Evolutionary conservation across 139 green algal species (phyloP).

Genomic region (Nannochloris sp.): DNA sequence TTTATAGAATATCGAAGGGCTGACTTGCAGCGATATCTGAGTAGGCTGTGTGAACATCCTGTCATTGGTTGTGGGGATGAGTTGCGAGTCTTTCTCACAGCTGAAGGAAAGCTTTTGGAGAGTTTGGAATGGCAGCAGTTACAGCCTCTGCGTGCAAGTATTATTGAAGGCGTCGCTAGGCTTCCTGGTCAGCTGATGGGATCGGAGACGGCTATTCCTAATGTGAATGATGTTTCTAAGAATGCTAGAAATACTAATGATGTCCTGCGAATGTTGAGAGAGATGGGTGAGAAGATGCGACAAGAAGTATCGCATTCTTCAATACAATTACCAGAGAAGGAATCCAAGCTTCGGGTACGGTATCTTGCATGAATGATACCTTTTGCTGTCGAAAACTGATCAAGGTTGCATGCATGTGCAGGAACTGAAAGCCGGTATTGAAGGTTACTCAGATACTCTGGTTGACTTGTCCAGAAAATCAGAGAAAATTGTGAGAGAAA

Average conservation of each 20-base stretch:
- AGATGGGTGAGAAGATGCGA: conserved; percentile 40
- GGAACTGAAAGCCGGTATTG: conserved; percentile 24
- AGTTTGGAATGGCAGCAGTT: conserved; percentile 50
- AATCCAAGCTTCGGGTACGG: conserved; percentile 23
- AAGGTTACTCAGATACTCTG: conserved; percentile 45
- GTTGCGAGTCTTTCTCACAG: conserved; percentile 72
- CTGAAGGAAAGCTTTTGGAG: conserved; percentile 52
- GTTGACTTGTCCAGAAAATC: conserved; percentile 36
- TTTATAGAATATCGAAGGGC: conserved; percentile 74
- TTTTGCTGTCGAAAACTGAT: neutral
- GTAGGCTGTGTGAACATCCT: conserved; percentile 68
- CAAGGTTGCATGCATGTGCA: conserved; percentile 2
- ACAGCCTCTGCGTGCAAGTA: conserved; percentile 32
- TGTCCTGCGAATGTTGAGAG: conserved; percentile 63
- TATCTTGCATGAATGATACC: neutral
- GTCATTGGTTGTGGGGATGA: conserved; percentile 51
- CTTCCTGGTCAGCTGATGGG: conserved; percentile 68
- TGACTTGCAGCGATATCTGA: conserved; percentile 77
- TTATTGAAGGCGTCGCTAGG: conserved; percentile 65
- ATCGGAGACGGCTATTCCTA: conserved; percentile 36
- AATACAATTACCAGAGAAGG: conserved; percentile 25
- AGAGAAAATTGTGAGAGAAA: conserved; percentile 50
- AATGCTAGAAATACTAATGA: conserved; percentile 48
- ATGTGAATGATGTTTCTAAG: conserved; percentile 53
- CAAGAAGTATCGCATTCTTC: conserved; percentile 24